Evolutionary conservation across 2,329 filamentous ascomycete genomes (phyloP).

Genomic region (Sclerotinia trifoliorum): DNA sequence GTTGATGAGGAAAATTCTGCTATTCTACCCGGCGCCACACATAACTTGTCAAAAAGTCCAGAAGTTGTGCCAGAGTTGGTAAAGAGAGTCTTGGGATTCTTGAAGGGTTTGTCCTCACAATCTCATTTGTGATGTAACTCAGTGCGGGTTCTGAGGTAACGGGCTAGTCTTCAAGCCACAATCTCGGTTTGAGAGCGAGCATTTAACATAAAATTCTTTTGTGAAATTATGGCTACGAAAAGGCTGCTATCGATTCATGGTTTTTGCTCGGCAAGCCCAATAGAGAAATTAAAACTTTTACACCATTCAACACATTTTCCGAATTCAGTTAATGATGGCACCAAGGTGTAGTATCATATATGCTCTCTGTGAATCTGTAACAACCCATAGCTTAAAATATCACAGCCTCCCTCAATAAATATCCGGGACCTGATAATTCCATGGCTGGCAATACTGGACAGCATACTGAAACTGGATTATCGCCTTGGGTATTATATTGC

Average conservation of each 20-base stretch:
- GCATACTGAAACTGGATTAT: too few relatives aligned
- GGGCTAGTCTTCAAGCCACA: background rate
- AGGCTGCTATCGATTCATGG: background rate
- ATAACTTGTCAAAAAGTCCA: constrained; percentile 50
- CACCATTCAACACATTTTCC: background rate
- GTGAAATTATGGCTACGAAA: background rate
- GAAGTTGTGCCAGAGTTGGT: constrained; percentile 50
- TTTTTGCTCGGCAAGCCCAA: too few relatives aligned
- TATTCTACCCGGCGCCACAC: constrained; percentile 49
- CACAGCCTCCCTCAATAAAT: background rate
- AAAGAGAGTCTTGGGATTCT: constrained; percentile 50
- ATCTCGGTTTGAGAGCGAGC: too few relatives aligned
- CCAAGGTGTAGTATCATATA: background rate
- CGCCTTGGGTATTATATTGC: too few relatives aligned
- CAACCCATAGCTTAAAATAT: too few relatives aligned
- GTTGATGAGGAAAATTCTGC: constrained; percentile 51
- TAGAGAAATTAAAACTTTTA: background rate
- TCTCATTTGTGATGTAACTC: constrained; percentile 5
- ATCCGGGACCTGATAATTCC: background rate
- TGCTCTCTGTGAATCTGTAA: background rate
- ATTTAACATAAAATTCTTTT: background rate
- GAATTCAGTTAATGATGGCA: background rate
- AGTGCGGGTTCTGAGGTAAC: too few relatives aligned
- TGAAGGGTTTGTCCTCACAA: constrained; percentile 37
- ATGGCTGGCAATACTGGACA: background rate